These are phyloP conservation scores for Coprinopsis marcescibilis DNA, from an alignment of 768 basidiomycete genomes.

Conservation along the genomic window DNA sequence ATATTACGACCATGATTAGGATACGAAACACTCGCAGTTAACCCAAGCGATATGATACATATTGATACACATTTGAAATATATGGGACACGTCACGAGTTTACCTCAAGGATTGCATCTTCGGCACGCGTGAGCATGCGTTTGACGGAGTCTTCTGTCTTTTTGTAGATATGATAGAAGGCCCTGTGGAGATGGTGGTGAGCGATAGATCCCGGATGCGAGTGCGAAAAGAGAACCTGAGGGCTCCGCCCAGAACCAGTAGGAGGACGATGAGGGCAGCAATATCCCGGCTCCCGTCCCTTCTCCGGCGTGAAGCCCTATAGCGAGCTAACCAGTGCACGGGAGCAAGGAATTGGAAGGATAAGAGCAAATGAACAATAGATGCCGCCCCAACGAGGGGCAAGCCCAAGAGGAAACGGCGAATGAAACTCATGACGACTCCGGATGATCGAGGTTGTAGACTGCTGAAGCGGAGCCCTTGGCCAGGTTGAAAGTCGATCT, in stretches of 20 bases:
- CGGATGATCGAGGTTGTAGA: conserved; percentile 27
- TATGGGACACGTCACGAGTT: conserved; percentile 26
- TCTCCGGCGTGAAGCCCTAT: conserved; percentile 48
- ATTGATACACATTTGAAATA: too few relatives aligned
- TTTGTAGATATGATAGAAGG: conserved; percentile 64
- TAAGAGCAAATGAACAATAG: conserved; percentile 65
- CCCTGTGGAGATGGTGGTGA: conserved; percentile 35
- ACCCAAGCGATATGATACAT: too few relatives aligned
- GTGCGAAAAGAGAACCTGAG: conserved; percentile 40
- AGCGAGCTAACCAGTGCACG: conserved; percentile 64
- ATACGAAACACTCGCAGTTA: too few relatives aligned
- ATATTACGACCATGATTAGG: conserved; percentile 7
- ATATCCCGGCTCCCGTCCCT: conserved; percentile 56
- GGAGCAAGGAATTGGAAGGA: conserved; percentile 61
- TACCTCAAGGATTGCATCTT: conserved; percentile 79
- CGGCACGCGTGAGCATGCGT: conserved; percentile 60
- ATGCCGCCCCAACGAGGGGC: conserved; percentile 72
- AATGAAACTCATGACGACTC: conserved; percentile 51
- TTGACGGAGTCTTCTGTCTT: conserved; percentile 56
- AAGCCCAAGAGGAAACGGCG: conserved; percentile 73
- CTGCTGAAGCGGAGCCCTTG: too few relatives aligned
- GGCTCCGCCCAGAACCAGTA: conserved; percentile 56
- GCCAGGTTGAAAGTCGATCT: conserved; percentile 9
- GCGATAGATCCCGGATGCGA: neutral
- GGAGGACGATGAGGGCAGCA: conserved; percentile 58